Percentiles rank a stretch among this genome's conserved stretches.
Conservation (phyloP, 345 rosid genomes). For the Eucalyptus polybractea region DNA sequence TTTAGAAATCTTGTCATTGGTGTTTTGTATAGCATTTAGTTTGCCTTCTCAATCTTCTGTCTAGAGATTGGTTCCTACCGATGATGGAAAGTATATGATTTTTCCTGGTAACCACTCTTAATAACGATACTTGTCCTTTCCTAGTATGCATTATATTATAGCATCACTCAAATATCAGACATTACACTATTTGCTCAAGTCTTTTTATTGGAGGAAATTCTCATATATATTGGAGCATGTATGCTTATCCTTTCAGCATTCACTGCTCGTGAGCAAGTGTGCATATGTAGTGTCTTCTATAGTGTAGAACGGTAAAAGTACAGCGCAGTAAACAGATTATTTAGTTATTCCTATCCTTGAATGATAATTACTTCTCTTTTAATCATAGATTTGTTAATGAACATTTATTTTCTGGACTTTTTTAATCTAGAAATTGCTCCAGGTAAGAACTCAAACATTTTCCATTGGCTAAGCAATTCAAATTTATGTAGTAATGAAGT, state of each 20-base stretch:
- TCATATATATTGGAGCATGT: not conserved
- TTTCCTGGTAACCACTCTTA: not conserved
- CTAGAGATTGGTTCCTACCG: not conserved
- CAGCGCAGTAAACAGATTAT: not conserved
- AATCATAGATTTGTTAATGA: not conserved
- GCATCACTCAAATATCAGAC: not conserved
- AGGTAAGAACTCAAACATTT: not conserved
- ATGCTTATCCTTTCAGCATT: not conserved
- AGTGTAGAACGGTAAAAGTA: not conserved
- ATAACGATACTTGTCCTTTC: not conserved
- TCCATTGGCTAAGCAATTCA: not conserved
- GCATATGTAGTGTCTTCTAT: not conserved
- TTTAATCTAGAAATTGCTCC: not conserved
- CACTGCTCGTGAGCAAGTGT: not conserved
- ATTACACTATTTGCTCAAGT: not conserved
- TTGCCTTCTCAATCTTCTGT: not conserved
- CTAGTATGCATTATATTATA: not conserved
- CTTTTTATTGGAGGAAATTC: not conserved
- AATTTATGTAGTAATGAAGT: not conserved
- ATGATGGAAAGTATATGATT: not conserved
- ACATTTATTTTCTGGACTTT: not conserved
- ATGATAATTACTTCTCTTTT: not conserved
- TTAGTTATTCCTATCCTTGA: not conserved
- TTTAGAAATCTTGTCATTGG: not conserved
- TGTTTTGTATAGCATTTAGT: not conserved